Percentiles rank a stretch among this genome's conserved stretches.
These are phyloP conservation scores for Aspergillus flavus DNA, from an alignment of 2,329 filamentous ascomycete species.

Conservation along the genomic window DNA sequence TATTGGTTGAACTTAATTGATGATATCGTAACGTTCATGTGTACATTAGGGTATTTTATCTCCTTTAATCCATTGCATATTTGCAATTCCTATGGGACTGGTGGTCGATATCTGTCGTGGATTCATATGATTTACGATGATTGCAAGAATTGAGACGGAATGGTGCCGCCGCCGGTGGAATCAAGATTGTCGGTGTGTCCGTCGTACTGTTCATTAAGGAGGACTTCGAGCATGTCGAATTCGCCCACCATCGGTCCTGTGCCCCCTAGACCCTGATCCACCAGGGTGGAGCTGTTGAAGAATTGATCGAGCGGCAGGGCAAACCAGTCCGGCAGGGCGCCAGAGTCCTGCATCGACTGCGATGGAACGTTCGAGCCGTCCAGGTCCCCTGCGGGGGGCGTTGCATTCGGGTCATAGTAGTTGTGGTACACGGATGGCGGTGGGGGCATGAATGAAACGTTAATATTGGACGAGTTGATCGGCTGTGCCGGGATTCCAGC, in stretches of 20 bases:
- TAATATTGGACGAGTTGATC: conserved; percentile 49
- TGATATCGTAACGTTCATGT: background rate
- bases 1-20: background rate
- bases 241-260: conserved; percentile 64
- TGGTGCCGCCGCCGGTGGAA: conserved; percentile 11
- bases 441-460: conserved; percentile 51
- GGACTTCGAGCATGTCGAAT: conserved; percentile 52
- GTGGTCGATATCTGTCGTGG: background rate
- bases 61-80: background rate
- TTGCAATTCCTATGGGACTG: background rate
- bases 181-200: conserved; percentile 29
- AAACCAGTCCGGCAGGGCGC: conserved; percentile 58
- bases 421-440: conserved; percentile 50
- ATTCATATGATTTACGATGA: conserved; percentile 4
- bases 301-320: conserved; percentile 64
- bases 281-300: conserved; percentile 51
- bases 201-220: conserved; percentile 47
- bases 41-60: background rate
- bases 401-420: conserved; percentile 44
- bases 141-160: conserved; percentile 34
- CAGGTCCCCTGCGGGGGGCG: conserved; percentile 34
- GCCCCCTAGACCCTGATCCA: conserved; percentile 59
- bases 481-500: conserved; percentile 48
- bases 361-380: conserved; percentile 34
- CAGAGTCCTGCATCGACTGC: conserved; percentile 31